A percentile compares a stretch with the other conserved stretches of the same genome.
Conservation (phyloP, 2,329 filamentous ascomycete genomes). For the Aureobasidium sp. region DNA sequence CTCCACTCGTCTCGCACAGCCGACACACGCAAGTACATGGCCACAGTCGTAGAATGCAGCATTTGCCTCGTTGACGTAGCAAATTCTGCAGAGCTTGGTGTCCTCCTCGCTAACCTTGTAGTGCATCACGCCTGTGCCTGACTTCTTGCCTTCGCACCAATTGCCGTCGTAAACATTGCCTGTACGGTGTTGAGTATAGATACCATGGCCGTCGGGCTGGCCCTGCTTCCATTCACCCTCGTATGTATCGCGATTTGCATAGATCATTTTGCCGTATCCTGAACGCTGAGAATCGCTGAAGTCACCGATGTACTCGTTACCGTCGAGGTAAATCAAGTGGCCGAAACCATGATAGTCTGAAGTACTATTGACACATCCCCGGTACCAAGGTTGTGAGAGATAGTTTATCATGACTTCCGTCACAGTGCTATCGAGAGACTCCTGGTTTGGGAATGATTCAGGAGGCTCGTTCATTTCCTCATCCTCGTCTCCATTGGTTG, state of each 20-base stretch:
- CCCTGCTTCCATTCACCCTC: slow-evolving; percentile 56
- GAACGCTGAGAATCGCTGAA: slow-evolving; percentile 49
- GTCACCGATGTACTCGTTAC: slow-evolving; percentile 49
- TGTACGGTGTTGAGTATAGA: slow-evolving; percentile 48
- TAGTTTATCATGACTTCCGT: slow-evolving; percentile 43
- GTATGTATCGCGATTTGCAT: slow-evolving; percentile 57
- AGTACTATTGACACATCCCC: slow-evolving; percentile 41
- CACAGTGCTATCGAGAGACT: not conserved
- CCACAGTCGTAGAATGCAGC: slow-evolving; percentile 58
- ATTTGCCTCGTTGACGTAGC: slow-evolving; percentile 54
- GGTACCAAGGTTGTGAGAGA: slow-evolving; percentile 51
- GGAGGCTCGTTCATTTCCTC: slow-evolving; percentile 26
- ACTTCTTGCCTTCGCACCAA: slow-evolving; percentile 54
- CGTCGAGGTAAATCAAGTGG: slow-evolving; percentile 46
- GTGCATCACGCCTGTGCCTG: slow-evolving; percentile 55
- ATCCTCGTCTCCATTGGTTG: slow-evolving; percentile 21
- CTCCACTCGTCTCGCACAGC: slow-evolving; percentile 53
- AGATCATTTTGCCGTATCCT: slow-evolving; percentile 52
- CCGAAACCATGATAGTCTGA: slow-evolving; percentile 48
- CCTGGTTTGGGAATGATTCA: not conserved
- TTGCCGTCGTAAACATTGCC: slow-evolving; percentile 56
- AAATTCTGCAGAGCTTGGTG: slow-evolving; percentile 53
- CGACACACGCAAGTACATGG: slow-evolving; percentile 54
- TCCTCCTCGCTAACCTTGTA: slow-evolving; percentile 58
- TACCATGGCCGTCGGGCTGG: slow-evolving; percentile 53